Percentiles rank a stretch among this genome's conserved stretches.
Conservation (phyloP, 176 grass and related monocot genomes). For the Carex kokanica region DNA sequence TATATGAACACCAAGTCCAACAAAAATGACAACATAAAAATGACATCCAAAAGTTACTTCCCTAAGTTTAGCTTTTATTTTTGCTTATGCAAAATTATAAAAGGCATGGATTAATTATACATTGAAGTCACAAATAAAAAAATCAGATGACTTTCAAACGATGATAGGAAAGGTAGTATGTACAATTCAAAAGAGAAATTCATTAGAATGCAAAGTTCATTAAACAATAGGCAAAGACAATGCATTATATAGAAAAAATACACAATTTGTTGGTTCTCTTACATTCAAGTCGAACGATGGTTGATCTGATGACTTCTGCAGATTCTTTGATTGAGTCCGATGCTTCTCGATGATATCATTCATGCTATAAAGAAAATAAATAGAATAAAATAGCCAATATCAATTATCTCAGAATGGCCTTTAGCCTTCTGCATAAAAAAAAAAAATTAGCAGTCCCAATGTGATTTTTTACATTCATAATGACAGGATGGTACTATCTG, state of each 20-base stretch:
- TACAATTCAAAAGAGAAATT: neutral
- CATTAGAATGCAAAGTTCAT: neutral
- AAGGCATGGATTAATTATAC: neutral
- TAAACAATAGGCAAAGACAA: neutral
- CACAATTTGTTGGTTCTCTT: neutral
- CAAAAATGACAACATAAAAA: no score
- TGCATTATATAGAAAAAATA: neutral
- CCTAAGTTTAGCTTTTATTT: neutral
- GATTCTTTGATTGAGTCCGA: constrained; percentile 8
- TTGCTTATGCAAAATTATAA: neutral
- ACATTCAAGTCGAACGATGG: constrained; percentile 8
- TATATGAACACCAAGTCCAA: no score
- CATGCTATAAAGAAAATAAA: constrained; percentile 3
- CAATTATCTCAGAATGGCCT: neutral
- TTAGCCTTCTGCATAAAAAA: neutral
- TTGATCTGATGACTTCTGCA: constrained; percentile 2
- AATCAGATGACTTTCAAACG: neutral
- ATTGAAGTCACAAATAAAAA: neutral
- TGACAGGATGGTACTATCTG: neutral
- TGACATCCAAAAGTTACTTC: neutral
- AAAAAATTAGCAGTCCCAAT: neutral
- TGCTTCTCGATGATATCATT: constrained; percentile 18
- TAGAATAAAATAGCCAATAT: neutral
- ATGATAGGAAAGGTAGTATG: neutral
- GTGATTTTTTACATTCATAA: neutral